Percentiles rank a stretch among this genome's conserved stretches.
phyloP scores from a whole-genome alignment of 768 basidiomycete species.

The Lyophyllum atratum region DNA sequence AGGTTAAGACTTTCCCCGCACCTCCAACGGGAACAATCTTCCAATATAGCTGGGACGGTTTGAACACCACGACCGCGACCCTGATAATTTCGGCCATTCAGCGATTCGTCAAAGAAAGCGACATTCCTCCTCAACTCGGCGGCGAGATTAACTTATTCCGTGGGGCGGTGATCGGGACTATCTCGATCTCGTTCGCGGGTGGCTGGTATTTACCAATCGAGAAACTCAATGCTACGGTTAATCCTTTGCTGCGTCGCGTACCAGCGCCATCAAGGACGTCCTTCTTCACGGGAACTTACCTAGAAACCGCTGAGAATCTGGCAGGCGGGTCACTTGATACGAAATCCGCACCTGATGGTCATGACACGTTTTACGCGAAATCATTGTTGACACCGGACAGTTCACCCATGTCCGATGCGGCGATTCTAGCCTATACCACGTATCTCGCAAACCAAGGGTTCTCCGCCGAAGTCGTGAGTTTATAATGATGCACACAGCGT shows the following conservation, averaged over 20 bases:
- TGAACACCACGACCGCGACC: slow-evolving; percentile 30
- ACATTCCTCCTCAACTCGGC: slow-evolving; percentile 34
- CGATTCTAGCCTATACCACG: slow-evolving; percentile 31
- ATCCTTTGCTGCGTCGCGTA: background rate
- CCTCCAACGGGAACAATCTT: slow-evolving; percentile 18
- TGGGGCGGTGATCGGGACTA: slow-evolving; percentile 27
- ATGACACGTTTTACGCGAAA: slow-evolving; percentile 36
- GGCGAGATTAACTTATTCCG: slow-evolving; percentile 31
- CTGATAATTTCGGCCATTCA: slow-evolving; percentile 35
- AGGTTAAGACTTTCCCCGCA: slow-evolving; percentile 16
- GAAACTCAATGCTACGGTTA: slow-evolving; percentile 4
- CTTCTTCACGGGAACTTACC: slow-evolving; percentile 7
- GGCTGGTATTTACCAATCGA: slow-evolving; percentile 17
- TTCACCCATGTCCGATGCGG: slow-evolving; percentile 29
- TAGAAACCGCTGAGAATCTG: slow-evolving; percentile 6
- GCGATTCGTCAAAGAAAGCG: slow-evolving; percentile 27
- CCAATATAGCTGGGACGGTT: slow-evolving; percentile 35
- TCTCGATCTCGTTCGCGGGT: slow-evolving; percentile 33
- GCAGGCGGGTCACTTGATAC: slow-evolving; percentile 24
- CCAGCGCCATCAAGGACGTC: slow-evolving; percentile 3
- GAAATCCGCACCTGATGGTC: slow-evolving; percentile 13
- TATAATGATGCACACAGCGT: background rate
- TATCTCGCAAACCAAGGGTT: slow-evolving; percentile 38
- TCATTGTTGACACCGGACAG: slow-evolving; percentile 31
- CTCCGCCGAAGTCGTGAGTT: slow-evolving; percentile 5